Evolutionary conservation across 2,329 filamentous ascomycete genomes (phyloP), one percentile per base, ranked within the genome.

Genomic region (Myriosclerotinia duriaeana): DNA sequence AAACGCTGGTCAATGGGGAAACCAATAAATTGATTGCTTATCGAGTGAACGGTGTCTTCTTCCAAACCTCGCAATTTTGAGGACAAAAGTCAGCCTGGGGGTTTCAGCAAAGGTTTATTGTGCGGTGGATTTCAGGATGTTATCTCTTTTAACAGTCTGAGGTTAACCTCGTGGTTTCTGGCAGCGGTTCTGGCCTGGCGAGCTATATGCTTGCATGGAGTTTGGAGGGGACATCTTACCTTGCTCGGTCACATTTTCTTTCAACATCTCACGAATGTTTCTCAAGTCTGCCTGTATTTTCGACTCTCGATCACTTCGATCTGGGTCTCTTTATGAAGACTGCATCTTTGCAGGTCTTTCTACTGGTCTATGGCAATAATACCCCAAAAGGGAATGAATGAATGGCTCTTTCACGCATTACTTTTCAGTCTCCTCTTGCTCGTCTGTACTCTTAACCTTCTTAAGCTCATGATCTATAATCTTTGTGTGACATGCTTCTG

Each of bases 371-470:
- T 71, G 66, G 71, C 69, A 68, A 70, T 70, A 74, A 72, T 72
- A 67, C 62, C 67, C 69, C 67, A 63, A 34, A 40, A 68, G 68
- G 68, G 58, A 52, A 61, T 61, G 44, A 73, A 71, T 63, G 65
- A 72, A 72, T 72, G 69, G 66, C 71, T 67, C 69, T 72, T 70
- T 70, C 77, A 64, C 69, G 73, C 70, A 73, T 75, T 74, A 73
- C 64, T 74, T 73, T 75, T 86, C 83, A 36, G 82, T 81, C 78
- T 88, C 85, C 74, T 88, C 86, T 76, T 86, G 82, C 76, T 86
- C 84, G 70, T 85, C 82, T 68, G 83, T 81, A 74, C 81, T 85
- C 68, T 77, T 78, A 61, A 79, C 77, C 72, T 74, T 82, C 55
- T 77, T 75, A 72, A 84, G 78, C 69, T 80, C 75, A 66, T 79